Percentiles rank a stretch among this genome's conserved stretches.
Evolutionary conservation across 2,329 filamentous ascomycete species (phyloP).

Genomic region (Parastagonospora avenae): DNA sequence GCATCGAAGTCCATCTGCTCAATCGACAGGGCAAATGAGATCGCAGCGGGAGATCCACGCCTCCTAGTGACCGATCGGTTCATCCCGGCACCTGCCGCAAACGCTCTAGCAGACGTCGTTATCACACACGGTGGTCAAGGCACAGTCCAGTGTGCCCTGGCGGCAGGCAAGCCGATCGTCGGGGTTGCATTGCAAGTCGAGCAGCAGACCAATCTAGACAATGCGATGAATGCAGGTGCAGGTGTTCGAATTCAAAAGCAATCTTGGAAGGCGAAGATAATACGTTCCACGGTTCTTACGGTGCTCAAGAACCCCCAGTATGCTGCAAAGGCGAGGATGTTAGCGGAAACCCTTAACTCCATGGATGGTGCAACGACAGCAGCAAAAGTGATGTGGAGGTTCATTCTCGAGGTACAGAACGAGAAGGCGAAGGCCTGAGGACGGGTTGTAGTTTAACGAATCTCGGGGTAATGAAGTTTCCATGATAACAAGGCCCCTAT

Average conservation of each 20-base stretch:
- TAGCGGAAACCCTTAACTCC: constrained; percentile 31
- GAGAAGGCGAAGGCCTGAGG: constrained; percentile 16
- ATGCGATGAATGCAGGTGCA: constrained; percentile 39
- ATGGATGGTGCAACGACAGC: constrained; percentile 39
- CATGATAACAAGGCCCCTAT: no score
- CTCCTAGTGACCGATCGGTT: constrained; percentile 38
- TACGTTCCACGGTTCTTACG: constrained; percentile 27
- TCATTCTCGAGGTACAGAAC: constrained; percentile 26
- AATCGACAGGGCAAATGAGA: constrained; percentile 28
- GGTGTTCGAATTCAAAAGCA: constrained; percentile 37
- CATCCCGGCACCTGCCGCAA: constrained; percentile 35
- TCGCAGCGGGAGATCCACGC: constrained; percentile 30
- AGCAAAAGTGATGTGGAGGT: constrained; percentile 40
- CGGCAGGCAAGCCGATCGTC: constrained; percentile 38
- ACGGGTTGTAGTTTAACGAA: not conserved
- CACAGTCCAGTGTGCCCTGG: constrained; percentile 39
- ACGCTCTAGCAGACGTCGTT: constrained; percentile 33
- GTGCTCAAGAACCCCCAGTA: constrained; percentile 34
- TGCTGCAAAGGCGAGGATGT: constrained; percentile 24
- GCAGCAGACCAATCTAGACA: constrained; percentile 43
- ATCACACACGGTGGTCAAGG: constrained; percentile 41
- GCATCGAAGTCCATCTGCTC: constrained; percentile 39
- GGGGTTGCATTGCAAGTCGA: constrained; percentile 41
- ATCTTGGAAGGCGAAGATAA: constrained; percentile 35
- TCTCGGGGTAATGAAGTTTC: not conserved